Base-by-base conservation (phyloP, 2,329 filamentous ascomycete species). In the Plectosphaerella cucumerina region DNA sequence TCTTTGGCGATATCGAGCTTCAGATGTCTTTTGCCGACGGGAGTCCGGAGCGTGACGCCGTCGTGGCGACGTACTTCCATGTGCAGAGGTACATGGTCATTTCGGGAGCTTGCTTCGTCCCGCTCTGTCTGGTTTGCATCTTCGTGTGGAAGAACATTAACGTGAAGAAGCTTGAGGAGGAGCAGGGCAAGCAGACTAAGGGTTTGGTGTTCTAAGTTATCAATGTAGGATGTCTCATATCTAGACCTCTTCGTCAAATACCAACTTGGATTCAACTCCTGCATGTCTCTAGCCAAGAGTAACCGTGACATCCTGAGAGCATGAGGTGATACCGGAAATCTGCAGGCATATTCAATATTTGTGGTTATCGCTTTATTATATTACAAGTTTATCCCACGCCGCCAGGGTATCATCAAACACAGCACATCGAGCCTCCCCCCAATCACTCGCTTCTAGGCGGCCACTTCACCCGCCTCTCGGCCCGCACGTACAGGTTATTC, bases 51-150 rank as follows among this genome's bases (percentile, higher is more conserved):
- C 69, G 82, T 14, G 62, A 74, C 11, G 84, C 79, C 1, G 84
- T 87, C 57, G 80, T 83, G 26, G 64, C 65, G 2, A 78, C 84
- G 0, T 87, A 87, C 49, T 65, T 54, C 1, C 60, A 70, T 6
- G 69, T 70, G 0, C 68, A 70, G 62, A 59, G 65, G 9, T 61
- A 66, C 47, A 72, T 73, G 69, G 64, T 70, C 6, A 72, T 73
- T 49, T 63, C 66, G 1, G 72, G 70, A 14, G 60, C 64, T 6
- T 60, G 61, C 9, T 60, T 73, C 26, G 65, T 70, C 37, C 65
- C 70, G n/a, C 47, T 72, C 1, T 64, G 64, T 5, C 50, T 73
- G 9, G 23, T 61, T 5, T 67, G 61, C n/a, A 58, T 75, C 12
- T 35, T 63, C 8, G 53, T 73, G 10, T 73, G 69, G 70, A 66